Base-by-base conservation (phyloP, 225 moss, liverwort and hornwort genomes). In the Pleurozium schreberi region DNA sequence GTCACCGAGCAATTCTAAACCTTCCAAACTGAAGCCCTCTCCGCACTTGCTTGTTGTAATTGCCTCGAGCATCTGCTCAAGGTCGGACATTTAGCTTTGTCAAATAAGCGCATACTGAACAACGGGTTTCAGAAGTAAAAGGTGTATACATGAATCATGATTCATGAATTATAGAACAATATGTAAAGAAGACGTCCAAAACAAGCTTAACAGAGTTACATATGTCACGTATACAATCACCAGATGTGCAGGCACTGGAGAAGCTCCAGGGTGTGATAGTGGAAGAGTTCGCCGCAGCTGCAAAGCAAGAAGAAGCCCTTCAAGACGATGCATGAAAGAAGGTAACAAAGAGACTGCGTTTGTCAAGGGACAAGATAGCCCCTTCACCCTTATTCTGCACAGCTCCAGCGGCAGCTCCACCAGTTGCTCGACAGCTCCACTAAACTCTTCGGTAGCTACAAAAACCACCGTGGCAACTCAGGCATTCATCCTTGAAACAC, bases 341-440 rank as follows among this genome's bases (percentile, higher is more conserved):
- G 98, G 98, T 74, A 99, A 86, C 90, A 99, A 91, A 85, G 95
- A 96, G 65, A 96, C 85, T 84, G 95, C 89, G 85, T 96, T 96
- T 31, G 91, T 92, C 77, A 97, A 85, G 84, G 83, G 89, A 86
- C 91, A 91, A 58, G 96, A 93, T 62, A 96, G 90, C n/a, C 98
- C 97, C 70, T 93, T 92, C 81, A 96, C 89, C 90, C 87, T 93
- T 87, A 99, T 85, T 89, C 84, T 91, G 92, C 98, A 99, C 75
- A 96, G 64, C 88, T 99, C 97, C 64, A 96, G 94, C 25, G 96
- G 96, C 83, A 99, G 92, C 91, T 99, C 95, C 71, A 99, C 97
- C 80, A 93, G 88, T 71, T 75, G 88, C 94, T 97, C 96, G 34
- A 80, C 27, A 96, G 92, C 92, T 99, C 95, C 67, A 96, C 92